Percentiles rank a stretch among this genome's conserved stretches.
Conservation (phyloP, 768 basidiomycete genomes). For the Rhizopogon rudus region DNA sequence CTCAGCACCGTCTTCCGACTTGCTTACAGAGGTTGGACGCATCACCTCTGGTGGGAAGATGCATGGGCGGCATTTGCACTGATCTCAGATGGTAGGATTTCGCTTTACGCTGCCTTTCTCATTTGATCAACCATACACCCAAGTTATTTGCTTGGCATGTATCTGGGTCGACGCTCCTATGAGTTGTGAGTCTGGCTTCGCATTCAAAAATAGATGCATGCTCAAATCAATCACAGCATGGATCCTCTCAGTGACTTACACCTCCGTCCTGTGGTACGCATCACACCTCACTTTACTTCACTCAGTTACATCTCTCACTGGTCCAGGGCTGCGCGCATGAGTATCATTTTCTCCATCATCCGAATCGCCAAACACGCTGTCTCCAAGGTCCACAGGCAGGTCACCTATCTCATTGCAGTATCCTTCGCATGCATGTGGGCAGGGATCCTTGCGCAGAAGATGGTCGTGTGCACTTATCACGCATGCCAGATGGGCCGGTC, state of each 20-base stretch:
- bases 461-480: background rate
- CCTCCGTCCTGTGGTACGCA: too few relatives aligned
- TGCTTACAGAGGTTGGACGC: too few relatives aligned
- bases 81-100: background rate
- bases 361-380: background rate
- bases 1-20: too few relatives aligned
- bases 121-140: too few relatives aligned
- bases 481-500: background rate
- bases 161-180: too few relatives aligned
- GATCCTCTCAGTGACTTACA: too few relatives aligned
- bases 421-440: background rate
- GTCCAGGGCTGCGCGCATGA: slow-evolving; percentile 1
- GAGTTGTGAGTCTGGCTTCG: too few relatives aligned
- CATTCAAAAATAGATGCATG: too few relatives aligned
- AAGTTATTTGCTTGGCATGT: too few relatives aligned
- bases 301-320: background rate
- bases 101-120: too few relatives aligned
- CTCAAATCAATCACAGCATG: background rate
- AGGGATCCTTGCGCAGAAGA: background rate
- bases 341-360: background rate
- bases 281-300: too few relatives aligned
- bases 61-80: background rate
- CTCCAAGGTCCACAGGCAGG: background rate
- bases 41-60: background rate
- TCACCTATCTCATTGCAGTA: background rate